These are phyloP conservation scores for Ogataea trehalophila DNA, from an alignment of 805 yeast species.

Conservation along the genomic window DNA sequence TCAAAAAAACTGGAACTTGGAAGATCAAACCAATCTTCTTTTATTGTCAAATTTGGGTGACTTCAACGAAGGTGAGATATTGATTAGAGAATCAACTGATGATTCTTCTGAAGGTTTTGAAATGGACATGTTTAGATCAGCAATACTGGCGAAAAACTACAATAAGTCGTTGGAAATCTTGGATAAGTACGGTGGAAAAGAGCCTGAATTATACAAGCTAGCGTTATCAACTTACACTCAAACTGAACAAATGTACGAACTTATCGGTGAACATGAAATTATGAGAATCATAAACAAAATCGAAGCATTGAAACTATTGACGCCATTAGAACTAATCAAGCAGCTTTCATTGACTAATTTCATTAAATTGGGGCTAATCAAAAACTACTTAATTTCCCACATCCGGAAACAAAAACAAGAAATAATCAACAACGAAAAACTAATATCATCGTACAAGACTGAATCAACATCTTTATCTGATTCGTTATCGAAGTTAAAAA, in stretches of 20 bases:
- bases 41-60: constrained; percentile 55
- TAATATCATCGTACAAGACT: constrained; percentile 59
- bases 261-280: constrained; percentile 49
- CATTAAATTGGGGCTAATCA: constrained; percentile 56
- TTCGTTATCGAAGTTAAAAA: constrained; percentile 46
- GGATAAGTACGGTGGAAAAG: constrained; percentile 53
- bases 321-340: constrained; percentile 76
- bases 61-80: constrained; percentile 45
- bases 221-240: constrained; percentile 64
- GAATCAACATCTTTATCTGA: constrained; percentile 57
- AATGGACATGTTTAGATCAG: constrained; percentile 62
- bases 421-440: constrained; percentile 59
- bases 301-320: constrained; percentile 46
- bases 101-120: constrained; percentile 35
- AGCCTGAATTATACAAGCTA: constrained; percentile 60
- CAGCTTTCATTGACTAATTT: constrained; percentile 60
- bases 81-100: constrained; percentile 30
- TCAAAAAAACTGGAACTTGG: constrained; percentile 33
- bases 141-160: constrained; percentile 55
- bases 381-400: constrained; percentile 59
- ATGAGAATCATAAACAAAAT: constrained; percentile 48
- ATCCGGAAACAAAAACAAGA: constrained; percentile 58
- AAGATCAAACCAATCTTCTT: constrained; percentile 53
- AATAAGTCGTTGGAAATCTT: constrained; percentile 52
- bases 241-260: constrained; percentile 42